A percentile compares a stretch with the other conserved stretches of the same genome.
Evolutionary conservation across 176 grass and related monocot species (phyloP).

Genomic region (Poa pratensis): DNA sequence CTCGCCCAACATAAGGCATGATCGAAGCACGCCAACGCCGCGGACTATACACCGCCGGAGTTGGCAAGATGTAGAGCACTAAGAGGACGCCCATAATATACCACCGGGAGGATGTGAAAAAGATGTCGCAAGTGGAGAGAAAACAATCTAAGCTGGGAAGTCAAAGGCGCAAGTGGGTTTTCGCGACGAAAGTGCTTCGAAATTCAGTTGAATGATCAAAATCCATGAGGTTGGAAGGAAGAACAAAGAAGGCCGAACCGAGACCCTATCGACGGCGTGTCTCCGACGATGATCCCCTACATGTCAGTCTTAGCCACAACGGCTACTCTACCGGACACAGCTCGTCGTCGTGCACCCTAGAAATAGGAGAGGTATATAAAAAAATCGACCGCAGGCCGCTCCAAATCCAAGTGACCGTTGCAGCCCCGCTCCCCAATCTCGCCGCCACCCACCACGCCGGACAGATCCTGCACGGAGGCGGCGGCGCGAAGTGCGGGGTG

Average conservation of each 20-base stretch:
- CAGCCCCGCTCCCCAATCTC: not conserved
- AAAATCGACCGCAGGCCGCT: not conserved
- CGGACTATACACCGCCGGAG: not conserved
- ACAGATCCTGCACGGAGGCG: not conserved
- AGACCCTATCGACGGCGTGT: no score
- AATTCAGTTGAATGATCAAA: not conserved
- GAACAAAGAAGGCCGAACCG: no score
- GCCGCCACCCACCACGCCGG: not conserved
- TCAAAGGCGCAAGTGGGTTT: not conserved
- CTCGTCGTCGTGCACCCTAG: not conserved
- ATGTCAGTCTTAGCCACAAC: not conserved
- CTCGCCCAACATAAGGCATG: not conserved
- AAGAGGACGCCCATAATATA: no score
- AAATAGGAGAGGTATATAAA: not conserved
- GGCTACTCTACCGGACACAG: not conserved
- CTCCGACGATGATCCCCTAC: no score
- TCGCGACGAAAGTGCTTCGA: not conserved
- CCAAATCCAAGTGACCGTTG: slow-evolving; percentile 9
- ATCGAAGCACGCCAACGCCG: not conserved
- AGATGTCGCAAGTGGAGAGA: not conserved
- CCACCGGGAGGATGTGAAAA: not conserved
- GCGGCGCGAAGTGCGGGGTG: no score
- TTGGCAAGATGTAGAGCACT: not conserved
- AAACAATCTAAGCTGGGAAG: not conserved
- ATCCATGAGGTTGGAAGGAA: not conserved